phyloP scores from a whole-genome alignment of 495 filamentous ascomycete genomes.

The Neurospora africana region DNA sequence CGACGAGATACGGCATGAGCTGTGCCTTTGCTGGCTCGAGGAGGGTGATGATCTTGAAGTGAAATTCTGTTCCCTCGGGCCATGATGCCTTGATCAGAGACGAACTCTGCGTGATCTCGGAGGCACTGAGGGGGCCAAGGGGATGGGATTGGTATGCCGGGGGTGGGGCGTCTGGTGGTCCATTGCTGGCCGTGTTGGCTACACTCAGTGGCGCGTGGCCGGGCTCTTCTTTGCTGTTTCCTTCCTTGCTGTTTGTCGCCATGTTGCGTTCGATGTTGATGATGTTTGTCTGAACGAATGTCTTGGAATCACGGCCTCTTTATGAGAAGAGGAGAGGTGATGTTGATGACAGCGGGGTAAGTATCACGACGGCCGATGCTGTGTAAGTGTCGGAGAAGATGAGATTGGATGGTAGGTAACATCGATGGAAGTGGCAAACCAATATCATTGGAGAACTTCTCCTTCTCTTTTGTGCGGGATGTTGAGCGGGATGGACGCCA shows the following conservation, averaged over 20 bases:
- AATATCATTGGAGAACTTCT: neutral
- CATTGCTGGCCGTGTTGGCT: neutral
- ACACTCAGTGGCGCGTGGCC: neutral
- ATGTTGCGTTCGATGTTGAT: neutral
- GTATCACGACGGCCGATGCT: neutral
- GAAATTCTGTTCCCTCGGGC: constrained; percentile 38
- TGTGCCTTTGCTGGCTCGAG: constrained; percentile 54
- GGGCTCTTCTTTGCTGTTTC: neutral
- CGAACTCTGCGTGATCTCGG: constrained; percentile 41
- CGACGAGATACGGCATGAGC: constrained; percentile 37
- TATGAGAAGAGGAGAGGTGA: neutral
- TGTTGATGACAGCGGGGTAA: neutral
- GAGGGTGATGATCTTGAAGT: constrained; percentile 58
- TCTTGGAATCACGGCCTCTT: neutral
- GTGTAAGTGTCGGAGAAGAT: neutral
- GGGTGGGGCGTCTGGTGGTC: neutral
- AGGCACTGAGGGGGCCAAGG: constrained; percentile 45
- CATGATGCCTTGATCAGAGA: constrained; percentile 36
- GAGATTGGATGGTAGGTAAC: neutral
- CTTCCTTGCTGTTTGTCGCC: neutral
- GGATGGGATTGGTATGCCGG: constrained; percentile 36
- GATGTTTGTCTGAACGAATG: neutral
- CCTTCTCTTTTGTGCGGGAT: neutral
- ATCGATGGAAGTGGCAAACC: neutral
- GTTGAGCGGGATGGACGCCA: neutral